Conservation (phyloP, 345 rosid species). For the Melaleuca quinquenervia region DNA sequence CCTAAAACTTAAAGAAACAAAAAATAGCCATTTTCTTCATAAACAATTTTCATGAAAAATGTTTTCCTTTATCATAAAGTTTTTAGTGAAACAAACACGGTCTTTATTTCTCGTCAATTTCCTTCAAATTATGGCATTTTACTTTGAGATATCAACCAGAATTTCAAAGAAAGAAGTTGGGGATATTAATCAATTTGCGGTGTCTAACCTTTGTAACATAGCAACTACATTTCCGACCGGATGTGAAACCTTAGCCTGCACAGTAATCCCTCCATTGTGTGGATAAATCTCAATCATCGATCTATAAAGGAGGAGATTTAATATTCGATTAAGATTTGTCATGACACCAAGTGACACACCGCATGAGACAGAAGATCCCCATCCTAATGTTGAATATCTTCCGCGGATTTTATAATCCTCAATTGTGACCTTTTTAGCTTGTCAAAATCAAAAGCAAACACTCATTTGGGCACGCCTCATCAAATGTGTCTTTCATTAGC, state of each 20-base stretch:
- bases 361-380: not conserved
- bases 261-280: not conserved
- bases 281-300: not conserved
- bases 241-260: not conserved
- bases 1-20: too few relatives aligned
- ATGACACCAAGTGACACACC: not conserved
- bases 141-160: not conserved
- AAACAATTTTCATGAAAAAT: too few relatives aligned
- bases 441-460: not conserved
- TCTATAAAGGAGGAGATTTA: not conserved
- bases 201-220: not conserved
- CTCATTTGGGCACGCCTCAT: not conserved
- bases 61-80: too few relatives aligned
- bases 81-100: too few relatives aligned
- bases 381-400: not conserved
- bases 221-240: not conserved
- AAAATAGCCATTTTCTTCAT: too few relatives aligned
- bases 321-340: not conserved
- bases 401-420: not conserved
- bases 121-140: not conserved
- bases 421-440: not conserved
- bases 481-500: not conserved
- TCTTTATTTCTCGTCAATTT: not conserved
- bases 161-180: not conserved
- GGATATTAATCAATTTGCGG: not conserved